Percentiles rank a stretch among this genome's conserved stretches.
Evolutionary conservation across 1,284 basidiomycete species (phyloP).

Genomic region (Entoloma clypeatum): DNA sequence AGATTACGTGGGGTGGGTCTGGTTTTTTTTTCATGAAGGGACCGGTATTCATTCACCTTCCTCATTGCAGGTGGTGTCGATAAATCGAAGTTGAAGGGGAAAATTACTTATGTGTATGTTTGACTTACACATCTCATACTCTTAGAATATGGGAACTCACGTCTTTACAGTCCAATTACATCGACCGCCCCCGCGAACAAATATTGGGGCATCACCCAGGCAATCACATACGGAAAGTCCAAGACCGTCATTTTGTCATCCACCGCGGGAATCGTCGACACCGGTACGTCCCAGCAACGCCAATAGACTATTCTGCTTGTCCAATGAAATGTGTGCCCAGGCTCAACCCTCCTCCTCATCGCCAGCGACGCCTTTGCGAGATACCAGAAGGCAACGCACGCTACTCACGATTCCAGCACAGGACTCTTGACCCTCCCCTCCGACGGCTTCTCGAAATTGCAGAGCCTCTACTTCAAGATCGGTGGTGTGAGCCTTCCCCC

Average conservation of each 20-base stretch:
- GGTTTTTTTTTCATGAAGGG: not conserved
- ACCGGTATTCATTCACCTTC: too few relatives aligned
- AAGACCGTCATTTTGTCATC: slow-evolving; percentile 41
- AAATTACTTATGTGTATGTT: slow-evolving; percentile 42
- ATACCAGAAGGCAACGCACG: slow-evolving; percentile 53
- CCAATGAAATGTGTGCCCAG: slow-evolving; percentile 1
- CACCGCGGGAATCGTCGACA: slow-evolving; percentile 63
- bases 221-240: slow-evolving; percentile 47
- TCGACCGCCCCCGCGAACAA: slow-evolving; percentile 41
- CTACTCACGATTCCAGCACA: slow-evolving; percentile 42
- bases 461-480: slow-evolving; percentile 56
- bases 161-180: slow-evolving; percentile 46
- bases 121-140: not conserved
- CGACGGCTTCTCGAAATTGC: slow-evolving; percentile 44
- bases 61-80: slow-evolving; percentile 45
- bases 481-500: slow-evolving; percentile 31
- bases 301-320: not conserved
- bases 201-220: slow-evolving; percentile 65
- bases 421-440: slow-evolving; percentile 55
- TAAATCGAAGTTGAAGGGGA: slow-evolving; percentile 42
- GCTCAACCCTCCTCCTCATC: slow-evolving; percentile 42
- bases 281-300: slow-evolving; percentile 26
- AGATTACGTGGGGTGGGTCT: slow-evolving; percentile 42
- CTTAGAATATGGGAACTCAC: not conserved
- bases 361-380: slow-evolving; percentile 45